Evolutionary conservation across 495 filamentous ascomycete species (phyloP), one percentile per base, ranked within the genome.

Genomic region (Aspergillus wentii): DNA sequence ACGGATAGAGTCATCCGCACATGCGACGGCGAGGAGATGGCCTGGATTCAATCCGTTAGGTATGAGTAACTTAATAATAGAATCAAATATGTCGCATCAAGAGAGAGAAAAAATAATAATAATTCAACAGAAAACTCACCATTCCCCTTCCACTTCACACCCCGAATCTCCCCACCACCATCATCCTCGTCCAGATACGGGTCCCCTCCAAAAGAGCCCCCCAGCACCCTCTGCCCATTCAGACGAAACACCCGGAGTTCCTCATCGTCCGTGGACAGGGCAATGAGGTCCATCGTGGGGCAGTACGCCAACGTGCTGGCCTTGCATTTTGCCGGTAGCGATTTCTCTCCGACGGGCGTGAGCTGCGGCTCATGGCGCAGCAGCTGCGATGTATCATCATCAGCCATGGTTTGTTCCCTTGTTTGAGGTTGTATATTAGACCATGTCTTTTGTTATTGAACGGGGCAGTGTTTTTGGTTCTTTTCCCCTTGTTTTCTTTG

Each of bases 221-320:
- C 79, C 50, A 91, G 82, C 2, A 84, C 79, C 4, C 72, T 64
- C 49, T 84, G 81, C 0, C 80, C 80, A 36, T 85, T 88, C 33
- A 86, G 48, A 45, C 87, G 66, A 51, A 76, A 85, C 8, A 85
- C 75, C 37, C 72, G 60, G 25, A 87, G 53, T 37, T 79, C 68
- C 17, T 79, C 72, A 41, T 83, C 76, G 10, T 74, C 63, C 3
- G 80, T 80, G n/a, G 80, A 82, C 22, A 87, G 64, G 9, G 81
- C 82, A 27, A 87, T 64, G 36, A 95, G 71, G 61, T 92, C 86
- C 76, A 91, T 86, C 17, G 78, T 78, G 8, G 88, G 88, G 63
- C 86, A 91, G 59, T 84, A 87, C 11, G 82, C 68, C 20, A 89
- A 52, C 35, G 79, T 71, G 38, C 64, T 59, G 30, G 69, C 44